These are phyloP conservation scores for Telfairia occidentalis DNA, from an alignment of 331 rosid species.

Conservation along the genomic window DNA sequence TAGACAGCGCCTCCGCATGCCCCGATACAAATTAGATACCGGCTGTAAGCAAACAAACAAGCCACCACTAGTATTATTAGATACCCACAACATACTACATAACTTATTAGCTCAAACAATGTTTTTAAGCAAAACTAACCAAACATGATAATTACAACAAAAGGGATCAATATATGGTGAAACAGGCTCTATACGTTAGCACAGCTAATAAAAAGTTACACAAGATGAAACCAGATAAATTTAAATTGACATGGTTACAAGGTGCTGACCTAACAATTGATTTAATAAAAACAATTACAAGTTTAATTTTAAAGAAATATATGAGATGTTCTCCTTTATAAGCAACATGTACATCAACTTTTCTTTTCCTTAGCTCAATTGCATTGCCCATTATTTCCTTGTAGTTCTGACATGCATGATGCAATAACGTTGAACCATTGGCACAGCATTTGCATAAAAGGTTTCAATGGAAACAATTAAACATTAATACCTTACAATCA, in stretches of 20 bases:
- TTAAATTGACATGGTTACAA: not conserved
- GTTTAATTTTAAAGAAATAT: not conserved
- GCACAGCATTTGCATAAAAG: not conserved
- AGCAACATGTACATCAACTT: not conserved
- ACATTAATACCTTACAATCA: slow-evolving; percentile 30
- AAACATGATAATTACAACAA: not conserved
- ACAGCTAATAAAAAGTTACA: not conserved
- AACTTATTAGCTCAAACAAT: not conserved
- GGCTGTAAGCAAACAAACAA: slow-evolving; percentile 32
- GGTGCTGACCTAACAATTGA: not conserved
- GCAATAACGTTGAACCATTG: not conserved
- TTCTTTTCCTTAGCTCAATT: not conserved
- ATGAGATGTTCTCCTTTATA: not conserved
- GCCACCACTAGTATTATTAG: not conserved
- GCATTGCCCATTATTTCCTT: not conserved
- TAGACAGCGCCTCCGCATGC: slow-evolving; percentile 72
- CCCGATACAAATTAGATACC: slow-evolving; percentile 44
- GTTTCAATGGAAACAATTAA: not conserved
- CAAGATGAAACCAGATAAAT: not conserved
- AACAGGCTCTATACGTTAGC: not conserved
- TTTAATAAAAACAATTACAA: not conserved
- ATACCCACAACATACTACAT: not conserved
- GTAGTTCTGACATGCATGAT: not conserved
- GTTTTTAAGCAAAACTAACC: not conserved
- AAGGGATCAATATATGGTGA: not conserved